Conservation (phyloP, 2,329 filamentous ascomycete species). For the Aspergillus quadrilineatus region DNA sequence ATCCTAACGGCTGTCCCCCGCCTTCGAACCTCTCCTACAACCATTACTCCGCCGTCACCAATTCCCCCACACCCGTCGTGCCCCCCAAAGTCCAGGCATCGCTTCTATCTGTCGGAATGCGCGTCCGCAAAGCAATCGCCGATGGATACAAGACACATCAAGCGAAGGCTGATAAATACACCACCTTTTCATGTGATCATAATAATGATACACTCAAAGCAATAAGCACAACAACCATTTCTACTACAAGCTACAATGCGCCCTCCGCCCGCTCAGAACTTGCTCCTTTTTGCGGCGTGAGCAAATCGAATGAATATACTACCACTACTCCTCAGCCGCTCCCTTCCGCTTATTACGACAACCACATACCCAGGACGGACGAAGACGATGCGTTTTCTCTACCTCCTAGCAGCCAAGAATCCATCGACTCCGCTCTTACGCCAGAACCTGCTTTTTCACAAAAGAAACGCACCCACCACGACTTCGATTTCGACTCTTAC, state of each 20-base stretch:
- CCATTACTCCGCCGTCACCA: constrained; percentile 42
- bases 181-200: constrained; percentile 8
- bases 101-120: constrained; percentile 90
- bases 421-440: constrained; percentile 20
- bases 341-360: neutral
- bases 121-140: constrained; percentile 85
- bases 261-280: constrained; percentile 56
- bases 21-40: constrained; percentile 33
- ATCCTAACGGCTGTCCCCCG: constrained; percentile 10
- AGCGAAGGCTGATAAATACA: constrained; percentile 26
- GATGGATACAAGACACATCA: constrained; percentile 82
- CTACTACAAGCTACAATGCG: constrained; percentile 8
- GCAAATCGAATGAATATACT: constrained; percentile 69
- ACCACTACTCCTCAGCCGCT: constrained; percentile 55
- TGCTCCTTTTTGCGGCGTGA: constrained; percentile 75
- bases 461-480: constrained; percentile 47
- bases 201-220: constrained; percentile 4
- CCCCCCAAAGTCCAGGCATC: constrained; percentile 71
- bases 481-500: constrained; percentile 39
- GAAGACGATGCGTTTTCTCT: constrained; percentile 40
- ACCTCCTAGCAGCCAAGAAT: constrained; percentile 43
- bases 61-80: constrained; percentile 52
- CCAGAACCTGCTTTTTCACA: constrained; percentile 21
- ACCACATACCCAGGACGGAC: constrained; percentile 33
- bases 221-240: neutral